phyloP scores from a whole-genome alignment of 2,329 filamentous ascomycete species.

The Aspergillaceae sp. region DNA sequence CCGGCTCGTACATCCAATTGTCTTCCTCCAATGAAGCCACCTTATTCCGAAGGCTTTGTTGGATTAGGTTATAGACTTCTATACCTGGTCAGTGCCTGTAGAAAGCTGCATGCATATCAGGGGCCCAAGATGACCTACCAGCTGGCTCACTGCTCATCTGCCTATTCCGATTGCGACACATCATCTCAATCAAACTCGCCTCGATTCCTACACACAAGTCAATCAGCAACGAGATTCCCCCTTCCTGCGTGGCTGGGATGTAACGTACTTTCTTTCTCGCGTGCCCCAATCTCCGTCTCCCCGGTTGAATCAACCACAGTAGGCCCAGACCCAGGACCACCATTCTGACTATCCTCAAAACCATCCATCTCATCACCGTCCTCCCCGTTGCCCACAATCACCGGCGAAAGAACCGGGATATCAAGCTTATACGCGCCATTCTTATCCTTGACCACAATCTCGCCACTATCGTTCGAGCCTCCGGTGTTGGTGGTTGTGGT shows the following conservation, averaged over 20 bases:
- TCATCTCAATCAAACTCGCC: slow-evolving; percentile 37
- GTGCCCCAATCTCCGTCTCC: slow-evolving; percentile 19
- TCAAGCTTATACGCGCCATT: slow-evolving; percentile 42
- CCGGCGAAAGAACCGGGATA: slow-evolving; percentile 34
- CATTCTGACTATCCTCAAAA: slow-evolving; percentile 43
- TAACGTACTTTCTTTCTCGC: slow-evolving; percentile 35
- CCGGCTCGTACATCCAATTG: slow-evolving; percentile 82
- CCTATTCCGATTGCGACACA: slow-evolving; percentile 30
- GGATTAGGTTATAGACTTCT: slow-evolving; percentile 64
- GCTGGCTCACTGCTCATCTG: slow-evolving; percentile 56
- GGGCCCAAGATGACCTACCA: slow-evolving; percentile 39
- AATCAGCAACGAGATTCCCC: background rate
- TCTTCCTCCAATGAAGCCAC: slow-evolving; percentile 69
- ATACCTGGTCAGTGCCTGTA: background rate
- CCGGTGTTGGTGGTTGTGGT: too few species aligned
- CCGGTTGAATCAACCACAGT: slow-evolving; percentile 47
- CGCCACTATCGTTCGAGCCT: slow-evolving; percentile 28
- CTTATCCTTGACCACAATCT: slow-evolving; percentile 43
- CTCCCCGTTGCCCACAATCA: slow-evolving; percentile 21
- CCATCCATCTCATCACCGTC: slow-evolving; percentile 36
- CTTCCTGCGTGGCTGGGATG: background rate
- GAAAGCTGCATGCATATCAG: background rate
- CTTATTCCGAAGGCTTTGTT: slow-evolving; percentile 62
- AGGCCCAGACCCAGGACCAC: slow-evolving; percentile 49
- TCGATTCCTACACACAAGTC: slow-evolving; percentile 33